Conservation (phyloP, 257 asterid genomes). For the Ocimum tenuiflorum region DNA sequence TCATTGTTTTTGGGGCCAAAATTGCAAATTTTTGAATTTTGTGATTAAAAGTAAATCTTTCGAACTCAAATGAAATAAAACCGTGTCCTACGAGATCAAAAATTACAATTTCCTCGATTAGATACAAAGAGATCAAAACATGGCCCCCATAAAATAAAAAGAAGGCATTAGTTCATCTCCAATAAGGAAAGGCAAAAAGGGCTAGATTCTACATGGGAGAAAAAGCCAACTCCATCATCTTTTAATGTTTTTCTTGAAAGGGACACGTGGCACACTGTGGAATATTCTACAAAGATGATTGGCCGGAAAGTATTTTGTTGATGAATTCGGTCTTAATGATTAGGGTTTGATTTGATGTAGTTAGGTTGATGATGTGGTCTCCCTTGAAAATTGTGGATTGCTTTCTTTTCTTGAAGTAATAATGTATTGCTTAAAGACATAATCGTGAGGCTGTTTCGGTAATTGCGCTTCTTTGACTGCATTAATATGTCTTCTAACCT, state of each 20-base stretch:
- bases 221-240: background rate
- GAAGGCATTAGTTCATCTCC: background rate
- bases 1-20: no score
- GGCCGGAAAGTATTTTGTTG: background rate
- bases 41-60: no score
- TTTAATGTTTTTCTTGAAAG: background rate
- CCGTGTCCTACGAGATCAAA: no score
- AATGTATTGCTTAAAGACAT: background rate
- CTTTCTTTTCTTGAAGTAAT: conserved; percentile 13
- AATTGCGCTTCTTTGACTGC: conserved; percentile 40
- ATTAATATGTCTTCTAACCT: conserved; percentile 34
- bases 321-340: conserved; percentile 42
- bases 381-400: conserved; percentile 19
- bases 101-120: background rate
- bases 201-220: conserved; percentile 13
- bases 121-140: background rate
- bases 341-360: conserved; percentile 36
- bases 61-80: no score
- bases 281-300: background rate
- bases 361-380: conserved; percentile 7
- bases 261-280: conserved; percentile 18
- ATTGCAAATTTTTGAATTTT: no score
- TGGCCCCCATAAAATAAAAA: background rate
- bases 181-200: background rate
- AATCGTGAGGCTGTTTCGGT: conserved; percentile 37